These are phyloP conservation scores for Russula compacta DNA, from an alignment of 768 basidiomycete species.

Conservation along the genomic window DNA sequence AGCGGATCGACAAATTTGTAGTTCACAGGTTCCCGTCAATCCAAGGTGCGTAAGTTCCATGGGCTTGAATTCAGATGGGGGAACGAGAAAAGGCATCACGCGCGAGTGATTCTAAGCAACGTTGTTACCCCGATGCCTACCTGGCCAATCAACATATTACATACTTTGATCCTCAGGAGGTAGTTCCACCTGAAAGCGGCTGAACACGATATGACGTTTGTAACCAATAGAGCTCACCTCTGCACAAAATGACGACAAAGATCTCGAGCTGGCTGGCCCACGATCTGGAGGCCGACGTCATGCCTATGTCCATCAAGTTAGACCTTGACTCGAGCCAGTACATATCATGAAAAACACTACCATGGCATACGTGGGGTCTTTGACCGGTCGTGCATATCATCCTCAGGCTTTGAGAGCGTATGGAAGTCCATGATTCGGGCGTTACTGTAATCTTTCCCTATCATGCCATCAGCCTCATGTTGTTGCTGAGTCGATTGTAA, in stretches of 20 bases:
- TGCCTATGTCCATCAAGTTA: conserved; percentile 49
- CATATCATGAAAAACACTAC: conserved; percentile 31
- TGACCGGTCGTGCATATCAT: conserved; percentile 90
- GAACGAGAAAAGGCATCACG: conserved; percentile 86
- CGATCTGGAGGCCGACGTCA: conserved; percentile 91
- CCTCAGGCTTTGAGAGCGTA: conserved; percentile 77
- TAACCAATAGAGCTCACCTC: conserved; percentile 38
- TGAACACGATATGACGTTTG: not conserved
- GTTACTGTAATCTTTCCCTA: conserved; percentile 94
- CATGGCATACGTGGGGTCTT: conserved; percentile 95
- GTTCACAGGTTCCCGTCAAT: conserved; percentile 91
- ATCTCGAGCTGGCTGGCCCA: conserved; percentile 94
- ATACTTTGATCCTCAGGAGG: conserved; percentile 83
- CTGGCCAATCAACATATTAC: conserved; percentile 11
- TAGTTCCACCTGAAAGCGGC: conserved; percentile 71
- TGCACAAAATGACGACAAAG: conserved; percentile 91
- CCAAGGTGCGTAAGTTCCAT: conserved; percentile 70
- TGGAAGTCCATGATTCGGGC: conserved; percentile 82
- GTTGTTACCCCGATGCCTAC: not conserved
- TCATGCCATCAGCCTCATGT: not conserved
- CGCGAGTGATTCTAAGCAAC: conserved; percentile 73
- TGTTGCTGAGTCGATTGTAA: not conserved
- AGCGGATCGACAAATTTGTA: conserved; percentile 92
- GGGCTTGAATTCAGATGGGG: conserved; percentile 85
- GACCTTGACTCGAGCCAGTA: conserved; percentile 20